phyloP scores from a whole-genome alignment of 768 basidiomycete species.

The Suillus paluster region DNA sequence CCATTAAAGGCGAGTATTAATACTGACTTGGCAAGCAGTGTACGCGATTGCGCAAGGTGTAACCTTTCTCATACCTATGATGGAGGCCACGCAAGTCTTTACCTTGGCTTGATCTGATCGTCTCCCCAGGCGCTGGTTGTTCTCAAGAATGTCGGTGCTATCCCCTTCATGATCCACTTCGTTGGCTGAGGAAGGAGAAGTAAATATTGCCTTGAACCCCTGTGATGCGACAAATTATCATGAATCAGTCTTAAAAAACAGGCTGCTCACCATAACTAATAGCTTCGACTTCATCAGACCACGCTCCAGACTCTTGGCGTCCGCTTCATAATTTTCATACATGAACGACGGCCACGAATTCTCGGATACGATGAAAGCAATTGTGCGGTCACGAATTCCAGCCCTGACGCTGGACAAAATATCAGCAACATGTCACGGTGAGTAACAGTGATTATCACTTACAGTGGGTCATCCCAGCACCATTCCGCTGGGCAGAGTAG shows the following conservation, averaged over 20 bases:
- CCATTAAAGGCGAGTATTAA: neutral
- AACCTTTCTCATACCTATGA: conserved; percentile 15
- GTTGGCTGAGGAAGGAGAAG: conserved; percentile 18
- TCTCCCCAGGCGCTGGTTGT: neutral
- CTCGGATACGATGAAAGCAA: no score
- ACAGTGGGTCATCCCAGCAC: no score
- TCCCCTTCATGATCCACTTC: neutral
- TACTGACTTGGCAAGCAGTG: conserved; percentile 25
- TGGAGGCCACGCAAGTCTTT: neutral
- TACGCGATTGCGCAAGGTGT: conserved; percentile 27
- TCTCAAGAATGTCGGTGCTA: neutral
- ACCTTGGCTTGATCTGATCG: neutral
- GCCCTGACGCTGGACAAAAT: no score
- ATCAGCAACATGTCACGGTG: no score
- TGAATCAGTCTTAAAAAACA: neutral
- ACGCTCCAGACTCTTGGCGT: neutral
- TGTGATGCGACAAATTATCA: neutral
- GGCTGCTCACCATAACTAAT: neutral
- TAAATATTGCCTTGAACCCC: conserved; percentile 22
- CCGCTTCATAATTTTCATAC: neutral
- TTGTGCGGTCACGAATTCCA: no score
- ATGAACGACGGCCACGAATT: no score
- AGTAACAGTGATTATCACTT: no score
- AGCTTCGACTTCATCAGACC: neutral
- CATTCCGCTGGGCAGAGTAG: no score